phyloP scores from a whole-genome alignment of 768 basidiomycete genomes.

The Sporobolomyces pararoseus region DNA sequence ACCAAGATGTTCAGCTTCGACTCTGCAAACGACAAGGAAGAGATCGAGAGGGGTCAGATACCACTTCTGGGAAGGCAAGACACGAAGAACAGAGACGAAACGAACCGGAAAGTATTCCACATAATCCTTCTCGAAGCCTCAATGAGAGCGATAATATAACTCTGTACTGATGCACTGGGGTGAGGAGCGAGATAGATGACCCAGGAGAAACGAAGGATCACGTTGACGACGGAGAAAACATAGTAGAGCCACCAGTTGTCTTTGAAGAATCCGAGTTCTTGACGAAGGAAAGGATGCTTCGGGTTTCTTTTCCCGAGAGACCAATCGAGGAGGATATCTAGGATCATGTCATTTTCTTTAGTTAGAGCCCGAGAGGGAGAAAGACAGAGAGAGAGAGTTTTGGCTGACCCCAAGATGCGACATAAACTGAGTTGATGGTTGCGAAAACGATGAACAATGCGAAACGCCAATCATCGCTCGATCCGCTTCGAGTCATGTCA shows the following conservation, averaged over 20 bases:
- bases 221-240: constrained; percentile 72
- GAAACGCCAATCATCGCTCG: constrained; percentile 53
- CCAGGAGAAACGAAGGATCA: constrained; percentile 76
- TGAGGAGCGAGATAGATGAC: constrained; percentile 64
- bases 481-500: constrained; percentile 52
- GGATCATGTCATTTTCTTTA: no score
- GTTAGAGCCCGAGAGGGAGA: neutral
- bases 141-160: constrained; percentile 65
- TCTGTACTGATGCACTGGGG: constrained; percentile 53
- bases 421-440: constrained; percentile 65
- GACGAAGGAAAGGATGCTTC: constrained; percentile 63
- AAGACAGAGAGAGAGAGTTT: neutral
- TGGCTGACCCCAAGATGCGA: constrained; percentile 67
- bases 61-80: no score
- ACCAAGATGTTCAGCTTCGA: constrained; percentile 45
- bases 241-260: constrained; percentile 59
- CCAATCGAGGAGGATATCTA: constrained; percentile 80
- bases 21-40: constrained; percentile 14
- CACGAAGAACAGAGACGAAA: no score
- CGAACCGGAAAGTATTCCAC: constrained; percentile 73
- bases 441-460: constrained; percentile 66
- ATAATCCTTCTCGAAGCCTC: constrained; percentile 77
- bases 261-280: constrained; percentile 66
- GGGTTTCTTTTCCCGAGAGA: constrained; percentile 62
- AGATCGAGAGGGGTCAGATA: no score